Conservation (phyloP, 805 yeast species). For the Saccharomycopsis lassenensis region DNA sequence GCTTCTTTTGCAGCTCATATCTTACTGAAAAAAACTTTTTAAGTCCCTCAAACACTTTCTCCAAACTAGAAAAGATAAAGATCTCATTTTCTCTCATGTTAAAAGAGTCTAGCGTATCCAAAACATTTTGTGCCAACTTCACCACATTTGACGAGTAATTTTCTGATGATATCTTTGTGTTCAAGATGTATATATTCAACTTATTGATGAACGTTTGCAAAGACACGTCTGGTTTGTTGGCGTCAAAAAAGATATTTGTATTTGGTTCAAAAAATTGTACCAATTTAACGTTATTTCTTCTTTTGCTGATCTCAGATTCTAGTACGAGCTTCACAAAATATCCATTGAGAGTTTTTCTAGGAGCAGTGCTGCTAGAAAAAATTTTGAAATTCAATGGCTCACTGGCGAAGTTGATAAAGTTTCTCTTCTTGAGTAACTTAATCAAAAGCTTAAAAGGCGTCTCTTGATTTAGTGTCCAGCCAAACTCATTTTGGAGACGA, state of each 20-base stretch:
- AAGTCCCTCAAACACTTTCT: constrained; percentile 15
- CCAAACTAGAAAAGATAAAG: constrained; percentile 7
- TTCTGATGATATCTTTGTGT: constrained; percentile 5
- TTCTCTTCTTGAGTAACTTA: constrained; percentile 13
- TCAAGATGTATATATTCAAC: constrained; percentile 14
- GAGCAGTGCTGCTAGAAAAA: constrained; percentile 1
- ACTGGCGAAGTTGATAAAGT: constrained; percentile 14
- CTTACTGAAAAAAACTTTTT: no score
- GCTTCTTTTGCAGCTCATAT: constrained; percentile 2
- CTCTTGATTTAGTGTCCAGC: constrained; percentile 1
- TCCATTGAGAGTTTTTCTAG: constrained; percentile 5
- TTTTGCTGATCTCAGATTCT: neutral
- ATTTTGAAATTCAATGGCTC: constrained; percentile 9
- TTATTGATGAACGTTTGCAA: constrained; percentile 16
- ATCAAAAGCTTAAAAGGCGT: constrained; percentile 11
- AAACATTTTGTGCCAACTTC: constrained; percentile 7
- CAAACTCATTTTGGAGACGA: neutral
- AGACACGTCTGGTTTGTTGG: constrained; percentile 12
- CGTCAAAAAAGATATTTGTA: constrained; percentile 10
- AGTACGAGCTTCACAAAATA: constrained; percentile 15
- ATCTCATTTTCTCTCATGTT: constrained; percentile 6
- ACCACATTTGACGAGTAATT: constrained; percentile 5
- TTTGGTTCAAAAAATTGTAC: constrained; percentile 17
- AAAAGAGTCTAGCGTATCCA: no score
- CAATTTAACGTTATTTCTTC: constrained; percentile 3